These are phyloP conservation scores for Stromatinia cepivora DNA, from an alignment of 2,329 filamentous ascomycete species.

Conservation along the genomic window DNA sequence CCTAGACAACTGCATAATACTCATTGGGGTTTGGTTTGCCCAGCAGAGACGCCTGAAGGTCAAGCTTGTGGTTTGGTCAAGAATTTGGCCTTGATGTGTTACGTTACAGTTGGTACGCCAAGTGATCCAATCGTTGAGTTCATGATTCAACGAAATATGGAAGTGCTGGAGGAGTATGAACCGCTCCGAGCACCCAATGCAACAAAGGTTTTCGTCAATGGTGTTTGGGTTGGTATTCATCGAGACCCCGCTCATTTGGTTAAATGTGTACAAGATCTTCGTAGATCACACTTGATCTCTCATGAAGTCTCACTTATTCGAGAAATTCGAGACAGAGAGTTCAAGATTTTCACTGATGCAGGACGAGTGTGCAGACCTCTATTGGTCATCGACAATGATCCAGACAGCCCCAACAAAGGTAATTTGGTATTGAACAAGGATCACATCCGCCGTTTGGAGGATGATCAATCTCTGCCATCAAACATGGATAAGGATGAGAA, in stretches of 20 bases:
- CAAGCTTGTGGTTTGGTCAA: conserved; percentile 98
- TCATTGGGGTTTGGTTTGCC: conserved; percentile 96
- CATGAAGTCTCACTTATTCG: conserved; percentile 93
- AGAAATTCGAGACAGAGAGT: conserved; percentile 95
- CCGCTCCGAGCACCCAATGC: conserved; percentile 82
- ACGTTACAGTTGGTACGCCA: conserved; percentile 92
- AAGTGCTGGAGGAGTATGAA: conserved; percentile 93
- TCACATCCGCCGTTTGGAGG: conserved; percentile 74
- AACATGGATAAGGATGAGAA: conserved; percentile 60
- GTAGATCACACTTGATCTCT: conserved; percentile 79
- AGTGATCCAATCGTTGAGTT: conserved; percentile 90
- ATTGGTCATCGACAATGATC: conserved; percentile 88
- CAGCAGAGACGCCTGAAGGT: conserved; percentile 95
- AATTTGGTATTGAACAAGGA: conserved; percentile 80
- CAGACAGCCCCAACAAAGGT: conserved; percentile 71
- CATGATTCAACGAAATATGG: conserved; percentile 95
- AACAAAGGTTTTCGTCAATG: conserved; percentile 97
- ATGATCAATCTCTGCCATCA: conserved; percentile 65
- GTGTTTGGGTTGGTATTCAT: conserved; percentile 96
- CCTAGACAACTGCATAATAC: conserved; percentile 97
- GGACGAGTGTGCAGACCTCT: conserved; percentile 91
- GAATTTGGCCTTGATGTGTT: conserved; percentile 97
- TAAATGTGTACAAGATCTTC: conserved; percentile 71
- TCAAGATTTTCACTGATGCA: conserved; percentile 97
- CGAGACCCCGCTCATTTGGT: conserved; percentile 85